Evolutionary conservation across 2,329 filamentous ascomycete genomes (phyloP), one percentile per base, ranked within the genome.

Genomic region (Volutella citrinella): DNA sequence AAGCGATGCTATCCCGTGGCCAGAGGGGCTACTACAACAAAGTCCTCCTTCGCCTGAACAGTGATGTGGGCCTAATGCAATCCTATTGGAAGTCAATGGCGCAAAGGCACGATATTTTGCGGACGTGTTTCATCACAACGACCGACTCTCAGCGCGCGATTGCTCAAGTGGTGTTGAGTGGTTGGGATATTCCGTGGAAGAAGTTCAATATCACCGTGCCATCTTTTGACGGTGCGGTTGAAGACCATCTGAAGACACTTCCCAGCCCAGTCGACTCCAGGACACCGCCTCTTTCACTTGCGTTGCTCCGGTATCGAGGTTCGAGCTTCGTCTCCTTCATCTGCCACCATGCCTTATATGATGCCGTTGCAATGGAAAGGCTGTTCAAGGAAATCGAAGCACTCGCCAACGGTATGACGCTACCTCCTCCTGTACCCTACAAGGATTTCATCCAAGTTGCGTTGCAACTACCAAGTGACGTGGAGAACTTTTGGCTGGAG

Each of bases 341-440:
- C 22, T 80, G 67, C 48, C 89, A 95, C 49, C 90, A 96, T 61
- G 86, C 87, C 3, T 66, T 95, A 1, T 95, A 95, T 49, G 90
- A 96, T 60, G 90, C 84, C 1, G 79, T 84, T 21, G 87, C 88
- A 1, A 83, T 95, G 51, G 66, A 72, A 1, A 68, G 71, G 8
- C 66, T 96, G 0, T 71, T 91, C 16, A 59, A 74, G 1, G 89
- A 95, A 51, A 65, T 94, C 3, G 80, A 93, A 49, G 56, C 66
- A 3, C 43, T 76, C 4, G 78, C 82, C 20, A 41, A 57, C 2
- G 72, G 69, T 1, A 32, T 60, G 1, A 7, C 48, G 0, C 61
- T 93, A 2, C 59, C 65, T 1, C 42, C 65, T 0, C 56, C 77
- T 1, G 61, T 78, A 0, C 56, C 74, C 0, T 87, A 87, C 43